Conservation (phyloP, 176 grass and related monocot genomes). For the Eleusine coracana region DNA sequence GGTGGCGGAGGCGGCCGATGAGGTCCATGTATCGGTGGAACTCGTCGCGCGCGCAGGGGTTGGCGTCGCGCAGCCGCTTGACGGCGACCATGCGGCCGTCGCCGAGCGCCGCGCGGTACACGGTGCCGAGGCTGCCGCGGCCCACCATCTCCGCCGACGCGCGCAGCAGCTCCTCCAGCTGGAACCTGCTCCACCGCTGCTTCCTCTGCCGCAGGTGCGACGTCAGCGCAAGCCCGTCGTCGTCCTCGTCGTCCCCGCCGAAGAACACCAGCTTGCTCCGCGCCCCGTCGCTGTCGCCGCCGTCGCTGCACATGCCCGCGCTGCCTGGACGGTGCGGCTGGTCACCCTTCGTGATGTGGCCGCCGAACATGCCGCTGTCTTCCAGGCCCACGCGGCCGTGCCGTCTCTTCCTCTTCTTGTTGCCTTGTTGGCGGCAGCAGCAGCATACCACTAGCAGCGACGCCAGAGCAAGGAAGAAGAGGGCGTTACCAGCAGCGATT, state of each 20-base stretch:
- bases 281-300: conserved; percentile 73
- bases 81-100: conserved; percentile 84
- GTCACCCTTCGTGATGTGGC: conserved; percentile 42
- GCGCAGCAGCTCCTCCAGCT: conserved; percentile 84
- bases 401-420: conserved; percentile 50
- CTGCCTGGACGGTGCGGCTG: conserved; percentile 50
- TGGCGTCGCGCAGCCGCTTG: conserved; percentile 71
- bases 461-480: conserved; percentile 57
- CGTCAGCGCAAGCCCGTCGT: conserved; percentile 16
- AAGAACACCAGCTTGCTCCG: conserved; percentile 87
- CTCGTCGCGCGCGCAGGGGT: conserved; percentile 70
- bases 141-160: conserved; percentile 94
- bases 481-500: conserved; percentile 53
- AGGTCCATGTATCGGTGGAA: conserved; percentile 92
- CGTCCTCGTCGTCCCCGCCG: conserved; percentile 47
- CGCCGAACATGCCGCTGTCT: conserved; percentile 35
- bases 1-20: conserved; percentile 77
- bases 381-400: conserved; percentile 40
- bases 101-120: conserved; percentile 81
- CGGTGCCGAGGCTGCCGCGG: conserved; percentile 67
- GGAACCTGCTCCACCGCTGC: conserved; percentile 52
- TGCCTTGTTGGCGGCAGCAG: conserved; percentile 47
- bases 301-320: conserved; percentile 54
- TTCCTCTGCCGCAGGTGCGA: conserved; percentile 29
- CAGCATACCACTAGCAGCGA: conserved; percentile 62